Evolutionary conservation across 352 stramenopile species (phyloP).

Genomic region (Globisporangium lucens): DNA sequence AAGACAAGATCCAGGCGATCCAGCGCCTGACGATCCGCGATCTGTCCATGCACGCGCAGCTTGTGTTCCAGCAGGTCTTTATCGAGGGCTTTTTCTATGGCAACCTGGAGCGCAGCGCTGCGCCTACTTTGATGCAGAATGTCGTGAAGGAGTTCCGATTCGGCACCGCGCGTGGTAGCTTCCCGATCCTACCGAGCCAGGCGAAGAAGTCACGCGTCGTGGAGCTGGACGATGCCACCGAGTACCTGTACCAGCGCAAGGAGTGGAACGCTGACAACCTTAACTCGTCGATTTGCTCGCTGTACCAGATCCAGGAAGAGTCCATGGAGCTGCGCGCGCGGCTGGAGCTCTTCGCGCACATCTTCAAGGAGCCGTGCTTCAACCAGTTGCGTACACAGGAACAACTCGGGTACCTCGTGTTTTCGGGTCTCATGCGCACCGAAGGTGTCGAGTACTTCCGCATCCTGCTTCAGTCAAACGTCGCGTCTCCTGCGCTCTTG

Average conservation of each 20-base stretch:
- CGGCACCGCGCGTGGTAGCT: conserved; percentile 19
- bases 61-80: conserved; percentile 69
- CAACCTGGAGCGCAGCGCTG: conserved; percentile 41
- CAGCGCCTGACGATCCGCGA: conserved; percentile 50
- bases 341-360: conserved; percentile 52
- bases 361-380: conserved; percentile 61
- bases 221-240: conserved; percentile 38
- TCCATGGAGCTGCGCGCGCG: conserved; percentile 36
- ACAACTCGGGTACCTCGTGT: conserved; percentile 71
- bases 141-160: conserved; percentile 46
- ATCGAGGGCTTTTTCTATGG: conserved; percentile 73
- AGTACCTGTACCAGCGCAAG: conserved; percentile 52
- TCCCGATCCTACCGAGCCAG: conserved; percentile 52
- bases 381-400: conserved; percentile 62
- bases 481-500: conserved; percentile 57
- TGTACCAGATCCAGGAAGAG: conserved; percentile 52
- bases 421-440: conserved; percentile 41
- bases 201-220: conserved; percentile 48
- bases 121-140: conserved; percentile 35
- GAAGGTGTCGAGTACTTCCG: conserved; percentile 62
- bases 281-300: conserved; percentile 49
- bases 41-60: conserved; percentile 45
- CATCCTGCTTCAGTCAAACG: conserved; percentile 76
- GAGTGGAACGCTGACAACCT: conserved; percentile 61
- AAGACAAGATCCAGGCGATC: conserved; percentile 83